Conservation (phyloP, 2,329 filamentous ascomycete species). For the Epichloe uncinata region DNA sequence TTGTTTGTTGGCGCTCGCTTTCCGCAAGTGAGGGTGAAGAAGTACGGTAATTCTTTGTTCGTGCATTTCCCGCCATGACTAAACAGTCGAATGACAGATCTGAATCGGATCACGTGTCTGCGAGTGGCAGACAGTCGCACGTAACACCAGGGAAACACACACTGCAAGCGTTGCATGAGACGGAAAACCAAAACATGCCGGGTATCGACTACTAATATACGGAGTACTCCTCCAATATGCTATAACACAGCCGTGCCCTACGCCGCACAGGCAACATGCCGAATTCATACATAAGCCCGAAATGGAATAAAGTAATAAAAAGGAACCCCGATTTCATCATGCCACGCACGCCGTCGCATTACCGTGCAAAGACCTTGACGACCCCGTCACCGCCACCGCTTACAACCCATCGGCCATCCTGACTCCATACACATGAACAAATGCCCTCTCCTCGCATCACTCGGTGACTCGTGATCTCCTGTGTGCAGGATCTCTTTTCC, state of each 20-base stretch:
- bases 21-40: too few relatives aligned
- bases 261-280: constrained; percentile 6
- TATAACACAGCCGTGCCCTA: constrained; percentile 5
- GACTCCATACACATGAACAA: constrained; percentile 88
- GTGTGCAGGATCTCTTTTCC: constrained; percentile 86
- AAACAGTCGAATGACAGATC: too few relatives aligned
- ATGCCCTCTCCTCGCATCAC: constrained; percentile 95
- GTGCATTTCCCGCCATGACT: too few relatives aligned
- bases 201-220: constrained; percentile 21
- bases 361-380: constrained; percentile 75
- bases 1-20: fast-evolving
- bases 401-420: constrained; percentile 88
- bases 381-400: constrained; percentile 90
- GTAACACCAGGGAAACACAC: too few relatives aligned
- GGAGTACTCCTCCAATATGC: constrained; percentile 9
- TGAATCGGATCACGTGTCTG: too few relatives aligned
- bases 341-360: constrained; percentile 3
- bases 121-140: too few relatives aligned
- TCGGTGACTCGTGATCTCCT: constrained; percentile 86
- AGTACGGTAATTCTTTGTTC: too few relatives aligned
- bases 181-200: constrained; percentile 10
- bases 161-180: too few relatives aligned
- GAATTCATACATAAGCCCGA: constrained; percentile 1
- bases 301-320: neutral
- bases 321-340: neutral